Base-by-base conservation (phyloP, 2,329 filamentous ascomycete genomes). In the Aureobasidium leucospermi region DNA sequence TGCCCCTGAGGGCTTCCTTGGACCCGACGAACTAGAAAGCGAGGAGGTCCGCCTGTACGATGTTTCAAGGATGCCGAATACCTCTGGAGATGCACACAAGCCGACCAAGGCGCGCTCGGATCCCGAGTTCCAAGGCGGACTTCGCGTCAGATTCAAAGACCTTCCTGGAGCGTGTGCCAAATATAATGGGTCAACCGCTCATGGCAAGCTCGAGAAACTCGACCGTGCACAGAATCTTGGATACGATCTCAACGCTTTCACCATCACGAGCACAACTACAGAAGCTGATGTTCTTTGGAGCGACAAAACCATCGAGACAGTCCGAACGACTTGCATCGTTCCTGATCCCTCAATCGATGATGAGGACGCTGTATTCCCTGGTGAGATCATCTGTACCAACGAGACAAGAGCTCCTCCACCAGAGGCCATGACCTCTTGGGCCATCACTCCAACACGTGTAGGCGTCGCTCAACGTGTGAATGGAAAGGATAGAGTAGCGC, bases 261-360 rank as follows among this genome's bases (percentile, higher is more conserved):
- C 78, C 11, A 73, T 85, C 55, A 71, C 78, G 53, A 73, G 74
- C 34, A 79, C 78, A 10, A 72, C 71, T 19, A 80, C 80, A 2
- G 70, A 72, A n/a, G 78, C 79, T 11, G 78, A 72, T 1, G 78
- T 85, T 4, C 77, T 79, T 62, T 86, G 83, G 83, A 82, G 85
- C 65, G 80, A 85, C 65, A 73, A 79, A 15, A 76, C 75, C 8
- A 71, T 79, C 32, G 80, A 79, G 0, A 72, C 73, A 31, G 75
- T 82, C 42, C 56, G 68, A 11, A 76, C 77, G 43, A 75, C 73
- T 8, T 67, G 73, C 6, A 65, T 85, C 4, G 70, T 81, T 4
- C 79, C 79, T 1, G 79, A 81, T 57, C 68, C 73, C 1, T 77
- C 78, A 42, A 72, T 80, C 6, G 79, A 81, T 57, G 80, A 84